Base-by-base conservation (phyloP, 768 basidiomycete species). In the Mycena metata region DNA sequence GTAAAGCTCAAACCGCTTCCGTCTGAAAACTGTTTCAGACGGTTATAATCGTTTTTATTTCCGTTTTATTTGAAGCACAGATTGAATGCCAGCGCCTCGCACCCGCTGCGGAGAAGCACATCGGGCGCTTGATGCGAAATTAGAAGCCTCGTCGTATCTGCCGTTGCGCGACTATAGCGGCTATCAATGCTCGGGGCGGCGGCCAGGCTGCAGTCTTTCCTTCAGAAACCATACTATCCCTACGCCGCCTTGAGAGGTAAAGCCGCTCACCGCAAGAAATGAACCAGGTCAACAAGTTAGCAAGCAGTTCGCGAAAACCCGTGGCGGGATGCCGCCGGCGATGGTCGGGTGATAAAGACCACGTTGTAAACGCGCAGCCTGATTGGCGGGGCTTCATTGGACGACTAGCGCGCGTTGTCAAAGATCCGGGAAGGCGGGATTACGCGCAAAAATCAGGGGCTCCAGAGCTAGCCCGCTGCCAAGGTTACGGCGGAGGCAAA, bases 81-180 rank as follows among this genome's bases (percentile, higher is more conserved):
- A 30, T 30, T 30, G 30, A 6, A 30, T 30, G 30, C 6, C 30
- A 30, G 61, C 66, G 60, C 66, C 66, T 54, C 46, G 19, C 66
- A 67, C 66, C 66, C n/a, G 54, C 54, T 61, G 52, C 54, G 54
- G 60, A 55, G 66, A 67, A 67, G 60, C 47, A 60, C 59, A 56
- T 35, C 55, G 57, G 54, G 52, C 66, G 66, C 59, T 15, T 67
- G 66, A 67, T 67, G 66, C 66, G 66, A 67, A 66, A 67, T 60
- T 55, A 61, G 66, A 67, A 67, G 52, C 56, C n/a, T 13, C 64
- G 57, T 52, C 41, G 49, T 42, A 66, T 66, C 58, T n/a, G n/a
- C n/a, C n/a, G n/a, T n/a, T n/a, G n/a, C n/a, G n/a, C n/a, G n/a
- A n/a, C n/a, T n/a, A n/a, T n/a, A 26, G 59, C 60, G 66, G 66